Evolutionary conservation across 768 basidiomycete species (phyloP), one percentile per base, ranked within the genome.

Genomic region (Leucocoprinus sp.): DNA sequence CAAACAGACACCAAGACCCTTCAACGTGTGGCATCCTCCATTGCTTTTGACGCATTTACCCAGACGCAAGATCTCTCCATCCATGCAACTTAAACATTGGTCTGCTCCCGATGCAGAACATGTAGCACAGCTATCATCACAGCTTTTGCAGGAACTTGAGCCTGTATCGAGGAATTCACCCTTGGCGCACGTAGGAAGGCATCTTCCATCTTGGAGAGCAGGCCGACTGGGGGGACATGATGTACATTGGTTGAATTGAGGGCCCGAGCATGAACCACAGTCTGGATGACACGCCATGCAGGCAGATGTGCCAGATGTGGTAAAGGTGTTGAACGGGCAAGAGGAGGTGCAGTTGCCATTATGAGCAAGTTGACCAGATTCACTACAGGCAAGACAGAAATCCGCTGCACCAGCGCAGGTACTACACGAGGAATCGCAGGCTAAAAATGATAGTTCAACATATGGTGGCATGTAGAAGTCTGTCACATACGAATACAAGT

Each of bases 281-380:
- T 93, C 92, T 0, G 88, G 79, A 49, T 93, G 90, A 60, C 92
- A 95, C 4, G 80, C 54, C 44, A 78, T 57, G 64, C 91, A 93
- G 21, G 75, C 63, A 18, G 79, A 76, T 23, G 77, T 71, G 15
- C 27, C 31, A 8, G 84, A 74, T 14, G 31, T 14, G 42, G 70
- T 64, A 64, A 91, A 83, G 1, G 80, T 76, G 49, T 76, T 78
- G 29, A 80, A 71, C 0, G 91, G 87, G 56, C 90, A 93, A 4
- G 77, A 72, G 14, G 75, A 65, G 37, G 86, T 76, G 56, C 91
- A 95, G 60, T 78, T 76, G 8, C 91, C 91, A 23, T 66, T 63
- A 9, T 78, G 77, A 19, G 85, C 86, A 15, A 90, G 68, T 54
- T 79, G 74, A 49, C 72, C 73, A 39, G 74, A 70, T 8, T 73